A percentile compares a stretch with the other conserved stretches of the same genome.
Evolutionary conservation across 768 basidiomycete species (phyloP).

Genomic region (Gymnopilus junonius): DNA sequence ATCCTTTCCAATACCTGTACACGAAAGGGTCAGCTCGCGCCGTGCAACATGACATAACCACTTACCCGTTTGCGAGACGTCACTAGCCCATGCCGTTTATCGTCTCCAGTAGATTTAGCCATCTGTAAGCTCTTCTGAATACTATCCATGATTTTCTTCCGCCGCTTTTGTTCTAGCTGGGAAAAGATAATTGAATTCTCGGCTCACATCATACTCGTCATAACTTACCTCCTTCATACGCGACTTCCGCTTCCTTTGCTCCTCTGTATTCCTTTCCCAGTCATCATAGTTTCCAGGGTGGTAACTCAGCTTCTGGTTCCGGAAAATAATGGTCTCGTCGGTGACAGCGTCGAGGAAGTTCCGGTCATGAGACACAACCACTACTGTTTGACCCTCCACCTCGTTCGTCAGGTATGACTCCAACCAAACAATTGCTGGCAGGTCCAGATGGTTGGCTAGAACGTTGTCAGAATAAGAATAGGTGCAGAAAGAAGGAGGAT

Average conservation of each 20-base stretch:
- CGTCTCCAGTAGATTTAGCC: constrained; percentile 63
- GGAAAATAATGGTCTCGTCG: constrained; percentile 65
- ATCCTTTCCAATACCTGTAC: constrained; percentile 35
- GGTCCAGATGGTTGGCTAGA: constrained; percentile 52
- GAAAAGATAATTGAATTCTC: not conserved
- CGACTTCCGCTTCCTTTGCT: constrained; percentile 47
- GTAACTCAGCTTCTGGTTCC: constrained; percentile 53
- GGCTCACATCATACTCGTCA: not conserved
- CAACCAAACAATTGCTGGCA: constrained; percentile 57
- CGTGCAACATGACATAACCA: not conserved
- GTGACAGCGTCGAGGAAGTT: constrained; percentile 62
- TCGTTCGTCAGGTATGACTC: constrained; percentile 52
- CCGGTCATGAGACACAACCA: constrained; percentile 70
- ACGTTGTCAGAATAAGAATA: not conserved
- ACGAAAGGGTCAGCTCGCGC: not conserved
- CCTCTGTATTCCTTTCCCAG: constrained; percentile 49
- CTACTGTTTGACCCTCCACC: constrained; percentile 48
- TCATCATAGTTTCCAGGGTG: constrained; percentile 61
- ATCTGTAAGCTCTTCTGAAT: constrained; percentile 55
- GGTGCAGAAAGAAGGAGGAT: not conserved
- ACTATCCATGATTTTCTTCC: constrained; percentile 51
- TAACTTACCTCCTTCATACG: constrained; percentile 44
- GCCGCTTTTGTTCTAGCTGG: constrained; percentile 38
- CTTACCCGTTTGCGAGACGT: constrained; percentile 56
- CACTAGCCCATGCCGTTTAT: constrained; percentile 57